Base-by-base conservation (phyloP, 345 rosid species). In the Garcia nutans region DNA sequence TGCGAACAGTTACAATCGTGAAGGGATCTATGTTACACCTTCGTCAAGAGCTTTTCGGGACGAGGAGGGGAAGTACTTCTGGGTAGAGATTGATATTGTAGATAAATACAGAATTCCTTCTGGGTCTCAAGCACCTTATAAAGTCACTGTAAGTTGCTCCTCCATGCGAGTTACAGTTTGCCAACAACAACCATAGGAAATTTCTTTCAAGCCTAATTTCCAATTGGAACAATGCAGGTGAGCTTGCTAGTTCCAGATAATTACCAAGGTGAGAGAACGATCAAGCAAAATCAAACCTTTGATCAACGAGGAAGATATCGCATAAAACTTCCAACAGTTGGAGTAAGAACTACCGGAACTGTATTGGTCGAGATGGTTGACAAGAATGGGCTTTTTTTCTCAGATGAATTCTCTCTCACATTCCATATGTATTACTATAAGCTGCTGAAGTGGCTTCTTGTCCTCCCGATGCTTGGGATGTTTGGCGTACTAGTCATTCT, bases 381-480 rank as follows among this genome's bases (percentile, higher is more conserved):
- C 87, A 93, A 82, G 88, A 93, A 93, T 70, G 94, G 97, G 42
- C 76, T 96, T 69, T 84, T 92, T 80, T 96, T 93, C 95, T 89
- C 97, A 24, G 99, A 96, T 50, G 97, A 93, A 49, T 96, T 96
- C 87, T 92, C 98, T 50, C 84, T 96, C 54, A 96, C 99, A 26
- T 96, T 96, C 89, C 99, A 96, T 70, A 91, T 96, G 98, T 83
- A 93, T 82, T 96, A 93, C 85, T 92, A 96, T 79, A 96, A 88
- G 85, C 89, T 96, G 64, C 93, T 93, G 44, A 96, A 96, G 85
- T 96, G 99, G 98, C 94, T 93, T 54, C 92, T 96, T 17, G 94
- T 96, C 72, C 89, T 93, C 65, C 99, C 99, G 12, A 96, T 93
- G 98, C 92, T 96, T 11, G 98, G 96, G 22, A 92, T 96, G 99